Evolutionary conservation across 495 filamentous ascomycete species (phyloP).

Genomic region (Viridothelium virens): DNA sequence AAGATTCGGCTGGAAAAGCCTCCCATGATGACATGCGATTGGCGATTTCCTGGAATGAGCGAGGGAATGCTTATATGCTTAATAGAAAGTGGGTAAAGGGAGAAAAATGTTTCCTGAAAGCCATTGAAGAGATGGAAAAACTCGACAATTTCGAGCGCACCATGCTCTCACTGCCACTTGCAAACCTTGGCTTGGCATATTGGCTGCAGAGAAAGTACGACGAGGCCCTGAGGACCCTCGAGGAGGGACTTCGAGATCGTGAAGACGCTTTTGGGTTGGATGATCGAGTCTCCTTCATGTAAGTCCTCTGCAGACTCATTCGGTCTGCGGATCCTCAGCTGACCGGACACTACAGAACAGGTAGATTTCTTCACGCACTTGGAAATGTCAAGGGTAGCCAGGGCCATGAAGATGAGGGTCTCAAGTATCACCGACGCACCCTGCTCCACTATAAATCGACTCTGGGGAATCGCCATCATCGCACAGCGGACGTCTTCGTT

Average conservation of each 20-base stretch:
- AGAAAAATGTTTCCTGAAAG: slow-evolving; percentile 23
- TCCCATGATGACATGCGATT: slow-evolving; percentile 16
- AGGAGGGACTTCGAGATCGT: background rate
- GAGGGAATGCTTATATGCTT: slow-evolving; percentile 22
- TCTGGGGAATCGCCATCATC: background rate
- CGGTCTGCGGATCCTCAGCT: background rate
- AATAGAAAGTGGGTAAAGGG: slow-evolving; percentile 16
- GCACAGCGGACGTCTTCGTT: slow-evolving; percentile 1
- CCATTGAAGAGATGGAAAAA: slow-evolving; percentile 16
- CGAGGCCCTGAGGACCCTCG: background rate
- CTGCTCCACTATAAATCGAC: slow-evolving; percentile 1
- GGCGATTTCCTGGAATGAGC: slow-evolving; percentile 23
- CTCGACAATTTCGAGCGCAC: slow-evolving; percentile 11
- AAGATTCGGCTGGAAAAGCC: slow-evolving; percentile 16
- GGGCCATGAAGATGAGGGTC: background rate
- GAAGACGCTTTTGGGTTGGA: background rate
- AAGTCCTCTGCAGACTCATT: background rate
- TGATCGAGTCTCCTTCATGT: slow-evolving; percentile 8
- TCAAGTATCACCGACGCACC: background rate
- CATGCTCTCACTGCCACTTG: background rate
- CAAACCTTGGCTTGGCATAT: background rate
- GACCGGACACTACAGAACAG: background rate
- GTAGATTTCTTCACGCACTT: background rate
- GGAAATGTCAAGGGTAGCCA: background rate
- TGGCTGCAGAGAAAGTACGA: background rate